Evolutionary conservation across 73 alveolate genomes (phyloP), one percentile per base, ranked within the genome.

Genomic region (Paramecium tetraurelia): DNA sequence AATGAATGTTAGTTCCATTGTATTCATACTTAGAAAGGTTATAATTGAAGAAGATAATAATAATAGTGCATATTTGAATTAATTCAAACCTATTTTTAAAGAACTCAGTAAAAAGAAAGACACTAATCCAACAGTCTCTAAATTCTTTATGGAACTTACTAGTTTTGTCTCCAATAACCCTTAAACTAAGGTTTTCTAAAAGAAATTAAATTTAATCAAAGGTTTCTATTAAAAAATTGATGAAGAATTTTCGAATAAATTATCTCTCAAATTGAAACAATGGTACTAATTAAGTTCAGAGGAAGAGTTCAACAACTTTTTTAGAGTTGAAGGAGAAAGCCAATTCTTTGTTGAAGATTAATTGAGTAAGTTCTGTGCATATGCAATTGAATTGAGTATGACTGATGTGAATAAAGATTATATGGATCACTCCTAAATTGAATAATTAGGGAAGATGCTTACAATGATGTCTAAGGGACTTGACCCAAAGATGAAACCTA

Each of bases 361-460:
- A 35, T 48, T 69, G 85, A 89, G 40, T 46, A 89, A 89, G 27
- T 89, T 89, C 46, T 70, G 29, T 71, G 90, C 84, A 10, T 89
- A 89, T 83, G 71, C 84, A 58, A 59, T 59, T 14, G 94, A 89
- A 46, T 31, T 89, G 11, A 58, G 94, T 72, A 29, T 89, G 57
- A 71, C 27, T 27, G 71, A 89, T 35, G 46, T 35, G 27, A 70
- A 31, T n/a, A 83, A 59, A 83, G 86, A 89, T 44, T 10, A 36
- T 6, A 40, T 95, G 95, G 96, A 96, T 93, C 90, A 95, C 59
- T 86, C 97, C 92, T 93, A 93, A 90, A 93, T 96, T 86, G 97
- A 96, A 86, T 94, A 95, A 95, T 89, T 94, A 93, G 46, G 96
- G 80, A 93, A 96, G 72, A 76, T 95, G 76, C 93, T 94, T 85